Percentiles rank a stretch among this genome's conserved stretches.
Evolutionary conservation across 1,139 yeast species (phyloP).

Genomic region (Lodderomyces jiufengensis): DNA sequence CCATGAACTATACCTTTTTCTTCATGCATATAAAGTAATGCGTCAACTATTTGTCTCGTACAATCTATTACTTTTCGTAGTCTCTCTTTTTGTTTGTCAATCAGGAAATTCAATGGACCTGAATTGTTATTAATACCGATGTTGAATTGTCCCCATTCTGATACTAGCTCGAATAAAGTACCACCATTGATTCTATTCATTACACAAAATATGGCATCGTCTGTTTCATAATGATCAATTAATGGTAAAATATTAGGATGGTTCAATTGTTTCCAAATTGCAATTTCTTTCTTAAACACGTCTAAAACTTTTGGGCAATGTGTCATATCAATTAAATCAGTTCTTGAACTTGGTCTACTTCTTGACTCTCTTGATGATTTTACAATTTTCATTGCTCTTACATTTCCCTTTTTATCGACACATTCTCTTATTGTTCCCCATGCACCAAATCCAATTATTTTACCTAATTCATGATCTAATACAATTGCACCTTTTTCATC

Average conservation of each 20-base stretch:
- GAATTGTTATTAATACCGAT: conserved; percentile 23
- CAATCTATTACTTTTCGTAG: conserved; percentile 19
- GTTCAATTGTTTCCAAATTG: conserved; percentile 63
- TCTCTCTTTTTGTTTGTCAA: conserved; percentile 24
- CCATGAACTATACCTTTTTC: conserved; percentile 76
- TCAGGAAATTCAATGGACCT: conserved; percentile 32
- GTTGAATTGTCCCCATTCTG: conserved; percentile 56
- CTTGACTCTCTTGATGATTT: conserved; percentile 40
- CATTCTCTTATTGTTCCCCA: conserved; percentile 91
- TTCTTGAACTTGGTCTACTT: conserved; percentile 8
- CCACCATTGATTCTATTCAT: conserved; percentile 76
- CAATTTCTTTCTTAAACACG: conserved; percentile 67
- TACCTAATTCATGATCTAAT: conserved; percentile 61
- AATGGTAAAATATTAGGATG: conserved; percentile 58
- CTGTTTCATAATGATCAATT: conserved; percentile 57
- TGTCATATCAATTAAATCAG: conserved; percentile 6
- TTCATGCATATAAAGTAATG: conserved; percentile 66
- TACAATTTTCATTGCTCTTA: conserved; percentile 76
- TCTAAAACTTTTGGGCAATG: conserved; percentile 32
- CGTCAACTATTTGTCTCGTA: conserved; percentile 52
- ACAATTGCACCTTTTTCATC: conserved; percentile 64
- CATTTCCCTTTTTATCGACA: conserved; percentile 34
- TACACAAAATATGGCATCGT: conserved; percentile 64
- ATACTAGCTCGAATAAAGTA: conserved; percentile 73
- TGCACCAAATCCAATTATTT: conserved; percentile 86